Percentiles rank a stretch among this genome's conserved stretches.
Evolutionary conservation across 148 eudicot species (phyloP).

Genomic region (Chenopodium berlandieri): DNA sequence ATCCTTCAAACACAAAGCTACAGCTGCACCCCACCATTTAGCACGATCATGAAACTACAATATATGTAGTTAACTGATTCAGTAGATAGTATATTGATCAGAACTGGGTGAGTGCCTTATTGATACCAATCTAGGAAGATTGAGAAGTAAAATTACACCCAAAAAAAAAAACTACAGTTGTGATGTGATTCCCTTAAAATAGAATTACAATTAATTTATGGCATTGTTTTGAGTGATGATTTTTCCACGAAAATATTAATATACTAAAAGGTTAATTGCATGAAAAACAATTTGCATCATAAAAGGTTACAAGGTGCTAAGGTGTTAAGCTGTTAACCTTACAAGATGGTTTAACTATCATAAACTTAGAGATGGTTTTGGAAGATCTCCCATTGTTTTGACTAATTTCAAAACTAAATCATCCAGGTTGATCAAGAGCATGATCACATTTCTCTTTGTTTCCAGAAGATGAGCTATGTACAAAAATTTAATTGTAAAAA

Average conservation of each 20-base stretch:
- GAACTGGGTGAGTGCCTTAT: background rate
- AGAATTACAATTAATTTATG: background rate
- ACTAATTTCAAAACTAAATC: too few relatives aligned
- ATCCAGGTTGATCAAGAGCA: background rate
- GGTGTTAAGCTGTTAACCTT: too few relatives aligned
- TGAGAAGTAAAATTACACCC: too few relatives aligned
- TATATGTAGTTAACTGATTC: background rate
- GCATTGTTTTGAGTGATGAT: background rate
- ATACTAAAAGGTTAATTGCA: too few relatives aligned
- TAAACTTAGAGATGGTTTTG: too few relatives aligned
- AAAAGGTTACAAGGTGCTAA: too few relatives aligned
- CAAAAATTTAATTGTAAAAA: background rate
- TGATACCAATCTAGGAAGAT: background rate
- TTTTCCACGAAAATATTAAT: background rate
- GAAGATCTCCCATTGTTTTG: too few relatives aligned
- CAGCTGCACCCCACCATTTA: constrained; percentile 23
- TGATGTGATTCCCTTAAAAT: background rate
- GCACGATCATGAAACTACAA: constrained; percentile 3
- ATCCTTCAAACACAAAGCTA: constrained; percentile 12
- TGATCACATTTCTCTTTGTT: background rate
- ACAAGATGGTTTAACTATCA: too few relatives aligned
- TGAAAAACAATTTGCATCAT: too few relatives aligned
- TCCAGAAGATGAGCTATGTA: background rate
- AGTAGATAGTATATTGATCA: background rate
- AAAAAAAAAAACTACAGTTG: too few relatives aligned